phyloP scores from a whole-genome alignment of 306 rosid genomes.

The Fragaria ananassa region DNA sequence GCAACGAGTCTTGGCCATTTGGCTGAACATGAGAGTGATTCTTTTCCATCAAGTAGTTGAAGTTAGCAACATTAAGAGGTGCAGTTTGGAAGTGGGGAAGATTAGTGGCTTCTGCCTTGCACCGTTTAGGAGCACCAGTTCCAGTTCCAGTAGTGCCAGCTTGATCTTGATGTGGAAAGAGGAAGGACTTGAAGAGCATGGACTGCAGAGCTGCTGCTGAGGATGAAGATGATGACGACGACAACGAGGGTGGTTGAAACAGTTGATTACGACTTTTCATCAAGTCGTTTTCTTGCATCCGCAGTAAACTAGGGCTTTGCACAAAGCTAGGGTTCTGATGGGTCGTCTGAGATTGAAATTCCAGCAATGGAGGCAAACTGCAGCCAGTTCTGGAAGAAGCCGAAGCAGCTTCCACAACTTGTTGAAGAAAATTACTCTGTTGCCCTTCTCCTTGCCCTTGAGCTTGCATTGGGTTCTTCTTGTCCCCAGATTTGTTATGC shows the following conservation, averaged over 20 bases:
- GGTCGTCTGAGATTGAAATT: slow-evolving; percentile 12
- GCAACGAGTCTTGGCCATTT: neutral
- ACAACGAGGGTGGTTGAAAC: neutral
- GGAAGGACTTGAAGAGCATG: slow-evolving; percentile 37
- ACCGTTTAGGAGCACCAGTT: slow-evolving; percentile 25
- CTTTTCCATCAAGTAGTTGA: slow-evolving; percentile 31
- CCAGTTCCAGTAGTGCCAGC: neutral
- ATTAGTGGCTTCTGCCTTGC: slow-evolving; percentile 34
- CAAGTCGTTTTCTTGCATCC: neutral
- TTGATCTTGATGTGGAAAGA: slow-evolving; percentile 37
- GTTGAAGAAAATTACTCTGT: slow-evolving; percentile 9
- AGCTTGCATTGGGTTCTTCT: slow-evolving; percentile 28
- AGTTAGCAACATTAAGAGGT: slow-evolving; percentile 5
- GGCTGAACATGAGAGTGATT: slow-evolving; percentile 4
- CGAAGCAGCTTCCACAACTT: slow-evolving; percentile 17
- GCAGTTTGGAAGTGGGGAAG: slow-evolving; percentile 30
- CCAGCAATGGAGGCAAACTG: slow-evolving; percentile 38
- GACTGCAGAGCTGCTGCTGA: slow-evolving; percentile 21
- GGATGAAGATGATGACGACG: neutral
- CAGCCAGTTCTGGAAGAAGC: neutral
- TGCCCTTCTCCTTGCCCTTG: slow-evolving; percentile 18
- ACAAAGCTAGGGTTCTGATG: neutral
- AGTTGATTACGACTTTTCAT: neutral
- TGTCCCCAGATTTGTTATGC: slow-evolving; percentile 59
- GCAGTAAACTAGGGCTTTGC: neutral